These are phyloP conservation scores for Pichia scutulata DNA, from an alignment of 805 yeast species.

Conservation along the genomic window DNA sequence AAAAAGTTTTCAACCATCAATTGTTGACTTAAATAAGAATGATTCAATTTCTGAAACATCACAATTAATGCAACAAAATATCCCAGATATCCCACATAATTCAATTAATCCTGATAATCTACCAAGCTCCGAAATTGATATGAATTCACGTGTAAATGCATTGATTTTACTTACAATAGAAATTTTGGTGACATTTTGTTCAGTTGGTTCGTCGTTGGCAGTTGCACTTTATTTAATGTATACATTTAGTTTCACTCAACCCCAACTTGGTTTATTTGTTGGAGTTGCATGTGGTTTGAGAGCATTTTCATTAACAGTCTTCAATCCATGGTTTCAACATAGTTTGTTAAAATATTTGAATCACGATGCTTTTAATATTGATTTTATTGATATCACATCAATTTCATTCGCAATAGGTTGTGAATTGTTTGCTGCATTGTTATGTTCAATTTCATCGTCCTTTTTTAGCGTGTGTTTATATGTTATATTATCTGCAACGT, in stretches of 20 bases:
- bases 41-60: background rate
- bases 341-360: slow-evolving; percentile 30
- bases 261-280: slow-evolving; percentile 47
- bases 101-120: background rate
- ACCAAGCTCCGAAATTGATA: slow-evolving; percentile 12
- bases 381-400: slow-evolving; percentile 29
- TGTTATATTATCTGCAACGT: slow-evolving; percentile 36
- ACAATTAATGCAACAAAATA: background rate
- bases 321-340: slow-evolving; percentile 43
- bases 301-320: slow-evolving; percentile 39
- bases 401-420: slow-evolving; percentile 7
- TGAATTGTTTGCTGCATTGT: slow-evolving; percentile 12
- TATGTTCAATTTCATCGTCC: slow-evolving; percentile 33
- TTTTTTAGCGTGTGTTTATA: slow-evolving; percentile 28
- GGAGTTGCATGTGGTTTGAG: slow-evolving; percentile 43
- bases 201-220: slow-evolving; percentile 35
- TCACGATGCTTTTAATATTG: slow-evolving; percentile 38
- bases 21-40: slow-evolving; percentile 10
- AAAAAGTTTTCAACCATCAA: slow-evolving; percentile 6
- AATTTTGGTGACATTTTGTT: slow-evolving; percentile 32
- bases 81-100: background rate
- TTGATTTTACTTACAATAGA: slow-evolving; percentile 44
- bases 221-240: slow-evolving; percentile 46
- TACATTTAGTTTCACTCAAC: slow-evolving; percentile 46
- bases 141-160: slow-evolving; percentile 37